Base-by-base conservation (phyloP, 2,329 filamentous ascomycete genomes). In the Fusarium tuaranense region DNA sequence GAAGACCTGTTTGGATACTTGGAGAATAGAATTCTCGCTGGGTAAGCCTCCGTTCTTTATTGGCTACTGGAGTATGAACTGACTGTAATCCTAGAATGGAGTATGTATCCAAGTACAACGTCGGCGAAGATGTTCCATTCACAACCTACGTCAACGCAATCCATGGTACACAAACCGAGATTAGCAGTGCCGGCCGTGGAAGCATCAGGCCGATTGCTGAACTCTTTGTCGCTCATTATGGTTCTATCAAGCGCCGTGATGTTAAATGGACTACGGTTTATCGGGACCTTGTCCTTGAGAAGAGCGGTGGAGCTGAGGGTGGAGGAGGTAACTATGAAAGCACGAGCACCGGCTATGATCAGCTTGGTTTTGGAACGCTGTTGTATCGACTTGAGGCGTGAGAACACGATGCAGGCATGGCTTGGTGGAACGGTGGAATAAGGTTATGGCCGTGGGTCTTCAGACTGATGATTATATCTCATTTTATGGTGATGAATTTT, bases 1-100 rank as follows among this genome's bases (percentile, higher is more conserved):
- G 53, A 58, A 58, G 53, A 58, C 14, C 32, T 58, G 4, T 58
- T 58, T 58, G 32, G 30, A 18, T 58, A 58, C 16, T 36, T 58
- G n/a, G 53, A 58, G 2, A 22, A 58, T 7, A 34, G 53, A 16
- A 58, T 58, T 22, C 53, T 58, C 2, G 32, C 53, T 34, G 53
- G 53, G 53, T 38, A 36, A 22, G 53, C 10, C 25, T 32, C 10
- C 27, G 0, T 32, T 14, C 12, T n/a, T 32, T n/a, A 5, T 27
- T 6, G 1, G 16, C 4, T 51, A 13, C 30, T 32, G 30, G 13
- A 46, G 9, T 12, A 30, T 13, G 9, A 18, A 5, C 46, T 51
- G 2, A 51, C 25, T 51, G 16, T 6, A 22, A 12, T 7, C 48
- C 25, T 18, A 53, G 48, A 4, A n/a, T 53, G 48, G 53, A 58